Evolutionary conservation across 1,139 yeast genomes (phyloP), one percentile per base, ranked within the genome.

Genomic region (Pichia sp.): DNA sequence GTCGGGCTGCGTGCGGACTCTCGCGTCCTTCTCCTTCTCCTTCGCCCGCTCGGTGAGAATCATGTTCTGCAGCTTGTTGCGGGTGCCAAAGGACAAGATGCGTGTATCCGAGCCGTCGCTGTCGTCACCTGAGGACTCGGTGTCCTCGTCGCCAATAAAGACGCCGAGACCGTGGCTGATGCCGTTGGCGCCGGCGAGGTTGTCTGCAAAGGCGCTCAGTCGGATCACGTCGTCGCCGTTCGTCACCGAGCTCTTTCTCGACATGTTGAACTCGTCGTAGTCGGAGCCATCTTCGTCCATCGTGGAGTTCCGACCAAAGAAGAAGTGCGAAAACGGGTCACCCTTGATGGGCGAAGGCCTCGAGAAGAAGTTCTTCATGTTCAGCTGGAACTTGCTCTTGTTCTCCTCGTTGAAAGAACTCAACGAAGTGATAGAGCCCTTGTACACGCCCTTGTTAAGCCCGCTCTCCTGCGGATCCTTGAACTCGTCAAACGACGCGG

Each of bases 311-410:
- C 52, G 38, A 29, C 42, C 24, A 9, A 53, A 40, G 16, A 55
- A 59, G 31, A 59, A 59, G 51, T 59, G 61, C n/a, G 62, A 59
- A 50, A 51, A 59, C 20, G 61, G 60, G 46, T 59, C 55, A 27
- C 48, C 48, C 12, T 43, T 30, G 30, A 58, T 57, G 2, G 56
- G 57, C 12, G 43, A 49, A 10, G 52, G 41, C 24, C 54, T 60
- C 0, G 61, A 56, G 43, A 49, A 55, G 43, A 58, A 58, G 30
- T 59, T 56, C 24, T 55, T 55, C 48, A 51, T 46, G 46, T 56
- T 59, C 57, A 59, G 55, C 33, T 55, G 56, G 42, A 59, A 58
- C 36, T 58, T 60, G 7, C 54, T 57, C 17, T 57, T 60, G 40
- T 59, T 59, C 43, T 55, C 61, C 36, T 58, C 62, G 43, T 59